phyloP scores from a whole-genome alignment of 2,329 filamentous ascomycete species.

The Diaporthe caulivora region DNA sequence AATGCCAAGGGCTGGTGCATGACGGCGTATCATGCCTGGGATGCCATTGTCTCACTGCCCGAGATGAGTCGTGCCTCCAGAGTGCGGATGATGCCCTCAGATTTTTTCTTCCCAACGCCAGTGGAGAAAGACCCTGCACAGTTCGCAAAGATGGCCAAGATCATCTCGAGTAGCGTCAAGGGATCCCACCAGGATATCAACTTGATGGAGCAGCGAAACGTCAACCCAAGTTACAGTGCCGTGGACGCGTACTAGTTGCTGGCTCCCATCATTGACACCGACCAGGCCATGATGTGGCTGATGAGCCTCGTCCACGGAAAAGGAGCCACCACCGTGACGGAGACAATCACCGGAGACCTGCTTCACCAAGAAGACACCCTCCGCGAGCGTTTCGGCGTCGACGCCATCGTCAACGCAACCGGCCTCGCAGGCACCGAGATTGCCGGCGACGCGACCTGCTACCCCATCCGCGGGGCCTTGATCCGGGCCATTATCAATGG shows the following conservation, averaged over 20 bases:
- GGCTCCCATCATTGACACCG: conserved; percentile 60
- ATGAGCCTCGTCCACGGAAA: conserved; percentile 55
- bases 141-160: conserved; percentile 54
- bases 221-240: conserved; percentile 50
- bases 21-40: conserved; percentile 56
- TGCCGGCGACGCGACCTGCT: conserved; percentile 54
- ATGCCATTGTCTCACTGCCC: conserved; percentile 52
- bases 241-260: conserved; percentile 59
- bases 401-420: conserved; percentile 58
- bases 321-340: conserved; percentile 54
- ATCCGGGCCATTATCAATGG: conserved; percentile 61
- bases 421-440: conserved; percentile 54
- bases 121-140: conserved; percentile 51
- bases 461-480: conserved; percentile 57
- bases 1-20: conserved; percentile 57
- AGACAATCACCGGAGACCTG: conserved; percentile 52
- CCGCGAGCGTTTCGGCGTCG: conserved; percentile 50
- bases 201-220: conserved; percentile 50
- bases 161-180: conserved; percentile 53
- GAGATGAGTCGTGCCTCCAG: conserved; percentile 49
- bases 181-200: conserved; percentile 52
- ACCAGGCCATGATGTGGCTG: conserved; percentile 57
- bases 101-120: conserved; percentile 54
- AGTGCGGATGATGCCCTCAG: conserved; percentile 53
- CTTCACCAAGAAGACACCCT: conserved; percentile 51